phyloP scores from a whole-genome alignment of 306 rosid genomes.

The Inga oerstediana region DNA sequence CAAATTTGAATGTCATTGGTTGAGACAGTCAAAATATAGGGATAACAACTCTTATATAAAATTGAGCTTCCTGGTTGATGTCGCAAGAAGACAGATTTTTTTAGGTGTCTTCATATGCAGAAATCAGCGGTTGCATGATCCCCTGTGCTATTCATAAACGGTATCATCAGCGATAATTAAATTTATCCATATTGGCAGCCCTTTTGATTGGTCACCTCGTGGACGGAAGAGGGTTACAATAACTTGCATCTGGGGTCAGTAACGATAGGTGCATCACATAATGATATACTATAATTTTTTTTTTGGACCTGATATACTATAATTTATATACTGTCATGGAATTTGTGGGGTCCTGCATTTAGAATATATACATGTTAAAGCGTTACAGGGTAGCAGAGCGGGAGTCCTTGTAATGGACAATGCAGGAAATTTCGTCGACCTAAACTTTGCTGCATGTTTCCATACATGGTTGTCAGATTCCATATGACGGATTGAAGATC shows the following conservation, averaged over 20 bases:
- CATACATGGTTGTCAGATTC: not conserved
- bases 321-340: not conserved
- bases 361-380: not conserved
- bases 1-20: constrained; percentile 43
- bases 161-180: constrained; percentile 33
- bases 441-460: not conserved
- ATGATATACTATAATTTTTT: not conserved
- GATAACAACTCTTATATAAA: not conserved
- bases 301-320: not conserved
- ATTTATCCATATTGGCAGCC: not conserved
- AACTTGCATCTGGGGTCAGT: constrained; percentile 23
- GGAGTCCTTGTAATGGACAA: not conserved
- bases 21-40: constrained; percentile 47
- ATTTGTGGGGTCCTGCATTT: constrained; percentile 8
- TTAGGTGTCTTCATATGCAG: constrained; percentile 48
- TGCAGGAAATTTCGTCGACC: not conserved
- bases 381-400: not conserved
- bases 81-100: constrained; percentile 35
- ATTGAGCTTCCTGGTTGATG: not conserved
- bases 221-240: constrained; percentile 29
- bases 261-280: constrained; percentile 23
- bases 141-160: constrained; percentile 42
- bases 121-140: constrained; percentile 54
- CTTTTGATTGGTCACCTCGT: constrained; percentile 39
- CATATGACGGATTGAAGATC: not conserved